These are phyloP conservation scores for Elongisporangium senticosum DNA, from an alignment of 352 stramenopile genomes.

Conservation along the genomic window DNA sequence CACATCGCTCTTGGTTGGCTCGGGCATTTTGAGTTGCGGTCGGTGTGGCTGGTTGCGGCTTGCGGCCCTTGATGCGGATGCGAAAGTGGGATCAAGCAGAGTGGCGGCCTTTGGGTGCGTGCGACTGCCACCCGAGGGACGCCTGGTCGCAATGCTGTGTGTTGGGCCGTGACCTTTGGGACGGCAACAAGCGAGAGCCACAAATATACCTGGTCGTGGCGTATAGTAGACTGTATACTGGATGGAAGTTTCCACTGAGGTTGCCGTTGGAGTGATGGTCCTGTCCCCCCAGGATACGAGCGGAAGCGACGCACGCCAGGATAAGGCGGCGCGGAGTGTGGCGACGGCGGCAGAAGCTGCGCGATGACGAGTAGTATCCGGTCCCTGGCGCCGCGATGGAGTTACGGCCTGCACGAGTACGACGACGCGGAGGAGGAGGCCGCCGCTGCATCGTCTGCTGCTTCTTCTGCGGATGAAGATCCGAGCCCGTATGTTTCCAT, in stretches of 20 bases:
- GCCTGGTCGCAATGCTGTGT: background rate
- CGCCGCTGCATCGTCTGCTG: background rate
- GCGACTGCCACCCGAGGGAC: background rate
- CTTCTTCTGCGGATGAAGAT: background rate
- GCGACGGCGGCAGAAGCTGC: background rate
- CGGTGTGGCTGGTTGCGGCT: background rate
- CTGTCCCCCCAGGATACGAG: background rate
- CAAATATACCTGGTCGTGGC: background rate
- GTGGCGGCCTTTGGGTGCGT: background rate
- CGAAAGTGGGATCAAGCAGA: background rate
- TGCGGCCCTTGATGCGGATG: background rate
- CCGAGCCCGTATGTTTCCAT: background rate
- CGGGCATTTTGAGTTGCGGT: slow-evolving; percentile 33
- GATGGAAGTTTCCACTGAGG: background rate
- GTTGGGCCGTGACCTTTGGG: background rate
- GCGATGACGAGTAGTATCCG: background rate
- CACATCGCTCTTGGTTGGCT: slow-evolving; percentile 37
- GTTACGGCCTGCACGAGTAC: background rate
- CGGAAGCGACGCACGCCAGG: background rate
- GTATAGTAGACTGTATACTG: background rate
- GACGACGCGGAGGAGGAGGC: background rate
- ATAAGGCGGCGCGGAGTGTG: background rate
- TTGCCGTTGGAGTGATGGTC: background rate
- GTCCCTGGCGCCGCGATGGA: background rate
- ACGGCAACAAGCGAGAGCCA: background rate